Conservation (phyloP, 2,329 filamentous ascomycete species). For the Leptographium wingfieldii region DNA sequence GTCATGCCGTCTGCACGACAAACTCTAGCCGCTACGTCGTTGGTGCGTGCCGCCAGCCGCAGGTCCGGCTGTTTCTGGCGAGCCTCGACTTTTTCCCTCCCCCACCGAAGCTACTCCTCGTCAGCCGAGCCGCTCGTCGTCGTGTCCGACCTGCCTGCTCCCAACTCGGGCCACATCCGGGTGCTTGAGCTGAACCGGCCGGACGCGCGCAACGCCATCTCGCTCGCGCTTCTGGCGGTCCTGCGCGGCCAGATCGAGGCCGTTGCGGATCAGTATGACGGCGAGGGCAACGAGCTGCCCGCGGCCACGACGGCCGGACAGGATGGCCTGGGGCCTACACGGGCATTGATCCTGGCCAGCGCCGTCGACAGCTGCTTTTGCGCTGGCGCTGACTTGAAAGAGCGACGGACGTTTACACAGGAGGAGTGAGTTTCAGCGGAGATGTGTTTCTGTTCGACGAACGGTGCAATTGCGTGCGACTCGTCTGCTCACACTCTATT, state of each 20-base stretch:
- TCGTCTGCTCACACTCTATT: background rate
- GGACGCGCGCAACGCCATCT: constrained; percentile 80
- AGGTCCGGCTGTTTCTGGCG: background rate
- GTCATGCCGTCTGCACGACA: background rate
- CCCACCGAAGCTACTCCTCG: background rate
- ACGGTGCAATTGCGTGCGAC: background rate
- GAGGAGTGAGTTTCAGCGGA: constrained; percentile 50
- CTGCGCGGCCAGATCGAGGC: constrained; percentile 61
- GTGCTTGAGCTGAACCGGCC: constrained; percentile 82
- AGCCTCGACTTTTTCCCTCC: background rate
- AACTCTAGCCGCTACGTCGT: background rate
- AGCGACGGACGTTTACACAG: constrained; percentile 61
- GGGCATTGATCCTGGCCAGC: constrained; percentile 73
- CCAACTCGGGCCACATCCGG: constrained; percentile 71
- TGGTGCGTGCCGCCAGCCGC: background rate
- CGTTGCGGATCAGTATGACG: constrained; percentile 51
- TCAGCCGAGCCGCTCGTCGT: constrained; percentile 43
- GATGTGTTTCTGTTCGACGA: background rate
- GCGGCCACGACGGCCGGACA: constrained; percentile 24
- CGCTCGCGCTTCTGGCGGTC: constrained; percentile 58
- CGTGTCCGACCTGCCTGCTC: constrained; percentile 62
- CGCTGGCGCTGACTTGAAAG: constrained; percentile 88
- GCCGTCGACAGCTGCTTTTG: constrained; percentile 84
- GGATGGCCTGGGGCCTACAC: constrained; percentile 36
- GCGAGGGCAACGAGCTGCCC: constrained; percentile 38